phyloP scores from a whole-genome alignment of 2,329 filamentous ascomycete genomes.

The Juglanconis oblonga region DNA sequence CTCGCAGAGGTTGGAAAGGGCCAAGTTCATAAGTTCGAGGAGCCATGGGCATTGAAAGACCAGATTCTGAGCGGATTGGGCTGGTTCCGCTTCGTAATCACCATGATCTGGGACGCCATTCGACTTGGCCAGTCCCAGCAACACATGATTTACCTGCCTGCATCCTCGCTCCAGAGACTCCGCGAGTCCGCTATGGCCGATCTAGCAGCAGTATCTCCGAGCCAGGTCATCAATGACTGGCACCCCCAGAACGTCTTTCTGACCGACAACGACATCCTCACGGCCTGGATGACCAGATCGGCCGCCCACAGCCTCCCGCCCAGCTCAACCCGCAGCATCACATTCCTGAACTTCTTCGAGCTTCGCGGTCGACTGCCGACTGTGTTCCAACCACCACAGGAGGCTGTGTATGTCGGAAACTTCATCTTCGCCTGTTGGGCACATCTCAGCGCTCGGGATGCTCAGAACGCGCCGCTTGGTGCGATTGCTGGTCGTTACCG shows the following conservation, averaged over 20 bases:
- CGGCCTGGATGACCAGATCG: conserved; percentile 37
- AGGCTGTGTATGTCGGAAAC: conserved; percentile 24
- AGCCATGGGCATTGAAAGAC: conserved; percentile 25
- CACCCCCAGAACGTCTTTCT: conserved; percentile 30
- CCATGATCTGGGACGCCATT: conserved; percentile 32
- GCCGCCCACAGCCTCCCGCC: conserved; percentile 22
- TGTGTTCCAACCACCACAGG: conserved; percentile 26
- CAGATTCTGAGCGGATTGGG: conserved; percentile 26
- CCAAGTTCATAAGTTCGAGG: conserved; percentile 21
- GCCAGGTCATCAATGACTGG: conserved; percentile 15
- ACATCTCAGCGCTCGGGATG: conserved; percentile 9
- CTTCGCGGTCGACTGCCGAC: conserved; percentile 29
- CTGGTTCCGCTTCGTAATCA: conserved; percentile 31
- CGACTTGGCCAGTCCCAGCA: conserved; percentile 30
- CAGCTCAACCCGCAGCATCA: conserved; percentile 28
- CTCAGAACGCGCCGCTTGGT: conserved; percentile 15
- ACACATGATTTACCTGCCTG: conserved; percentile 38
- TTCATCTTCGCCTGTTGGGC: conserved; percentile 11
- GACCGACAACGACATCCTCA: conserved; percentile 44
- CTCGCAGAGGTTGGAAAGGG: conserved; percentile 25
- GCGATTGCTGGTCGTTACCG: conserved; percentile 18
- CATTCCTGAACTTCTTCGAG: conserved; percentile 38
- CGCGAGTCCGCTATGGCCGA: conserved; percentile 31
- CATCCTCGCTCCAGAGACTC: conserved; percentile 26
- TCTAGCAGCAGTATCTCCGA: conserved; percentile 16